Percentiles rank a stretch among this genome's conserved stretches.
Evolutionary conservation across 108 stramenopile species (phyloP).

Genomic region (Fragilaria crotonensis): DNA sequence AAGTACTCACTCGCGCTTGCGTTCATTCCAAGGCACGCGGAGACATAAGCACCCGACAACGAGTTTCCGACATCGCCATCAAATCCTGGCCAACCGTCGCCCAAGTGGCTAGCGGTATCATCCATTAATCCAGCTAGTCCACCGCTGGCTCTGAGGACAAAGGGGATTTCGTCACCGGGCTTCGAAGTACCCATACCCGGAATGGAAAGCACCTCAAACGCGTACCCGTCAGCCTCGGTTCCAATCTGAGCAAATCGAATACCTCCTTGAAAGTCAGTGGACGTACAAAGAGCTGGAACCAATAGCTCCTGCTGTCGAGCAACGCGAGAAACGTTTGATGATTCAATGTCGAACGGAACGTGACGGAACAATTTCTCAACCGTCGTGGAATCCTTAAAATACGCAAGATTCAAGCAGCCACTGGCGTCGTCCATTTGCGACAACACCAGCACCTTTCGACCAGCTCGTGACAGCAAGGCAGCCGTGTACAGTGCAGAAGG

Average conservation of each 20-base stretch:
- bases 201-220: conserved; percentile 72
- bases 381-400: conserved; percentile 1
- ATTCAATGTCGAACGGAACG: conserved; percentile 71
- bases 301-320: conserved; percentile 51
- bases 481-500: conserved; percentile 61
- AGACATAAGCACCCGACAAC: conserved; percentile 44
- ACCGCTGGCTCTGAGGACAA: conserved; percentile 55
- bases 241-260: conserved; percentile 79
- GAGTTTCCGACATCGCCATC: conserved; percentile 54
- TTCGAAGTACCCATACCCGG: conserved; percentile 64
- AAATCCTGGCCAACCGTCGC: conserved; percentile 68
- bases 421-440: conserved; percentile 57
- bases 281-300: conserved; percentile 67
- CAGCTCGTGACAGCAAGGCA: conserved; percentile 69
- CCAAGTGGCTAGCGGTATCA: conserved; percentile 52
- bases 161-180: conserved; percentile 25
- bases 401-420: conserved; percentile 37
- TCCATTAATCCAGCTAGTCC: conserved; percentile 35
- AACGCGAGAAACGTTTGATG: conserved; percentile 41
- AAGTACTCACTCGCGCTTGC: conserved; percentile 52
- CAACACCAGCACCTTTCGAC: conserved; percentile 66
- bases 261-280: conserved; percentile 72
- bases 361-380: conserved; percentile 16
- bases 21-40: conserved; percentile 54
- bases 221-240: conserved; percentile 53